phyloP scores from a whole-genome alignment of 495 filamentous ascomycete species.

The Annulohypoxylon stygium region DNA sequence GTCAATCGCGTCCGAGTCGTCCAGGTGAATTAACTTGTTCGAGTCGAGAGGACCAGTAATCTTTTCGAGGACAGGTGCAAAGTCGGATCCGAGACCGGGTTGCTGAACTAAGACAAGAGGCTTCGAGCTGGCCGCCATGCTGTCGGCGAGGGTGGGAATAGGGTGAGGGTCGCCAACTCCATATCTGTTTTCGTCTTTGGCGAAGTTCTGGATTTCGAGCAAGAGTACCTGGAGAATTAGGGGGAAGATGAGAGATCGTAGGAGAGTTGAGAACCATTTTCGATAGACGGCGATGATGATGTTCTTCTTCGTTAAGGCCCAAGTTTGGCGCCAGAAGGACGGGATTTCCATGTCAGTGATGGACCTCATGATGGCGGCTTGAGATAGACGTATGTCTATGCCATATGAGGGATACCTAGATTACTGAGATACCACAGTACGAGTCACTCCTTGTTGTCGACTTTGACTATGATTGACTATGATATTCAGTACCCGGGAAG shows the following conservation, averaged over 20 bases:
- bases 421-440: not conserved
- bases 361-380: constrained; percentile 8
- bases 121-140: constrained; percentile 57
- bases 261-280: constrained; percentile 68
- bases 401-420: constrained; percentile 19
- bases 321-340: constrained; percentile 67
- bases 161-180: constrained; percentile 69
- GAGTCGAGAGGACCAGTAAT: constrained; percentile 61
- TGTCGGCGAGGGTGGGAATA: constrained; percentile 65
- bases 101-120: constrained; percentile 75
- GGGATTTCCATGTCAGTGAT: constrained; percentile 30
- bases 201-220: constrained; percentile 70
- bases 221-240: constrained; percentile 72
- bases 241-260: constrained; percentile 74
- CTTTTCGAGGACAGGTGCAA: constrained; percentile 70
- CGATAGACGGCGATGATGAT: constrained; percentile 70
- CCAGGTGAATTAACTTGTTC: constrained; percentile 64
- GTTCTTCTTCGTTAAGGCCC: constrained; percentile 75
- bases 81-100: constrained; percentile 69
- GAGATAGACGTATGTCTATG: constrained; percentile 7
- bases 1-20: constrained; percentile 63
- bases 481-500: constrained; percentile 14
- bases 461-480: constrained; percentile 2
- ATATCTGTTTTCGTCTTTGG: constrained; percentile 67
- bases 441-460: constrained; percentile 7